Evolutionary conservation across 2,329 filamentous ascomycete species (phyloP).

Genomic region (Sodiomyces alkalinus): DNA sequence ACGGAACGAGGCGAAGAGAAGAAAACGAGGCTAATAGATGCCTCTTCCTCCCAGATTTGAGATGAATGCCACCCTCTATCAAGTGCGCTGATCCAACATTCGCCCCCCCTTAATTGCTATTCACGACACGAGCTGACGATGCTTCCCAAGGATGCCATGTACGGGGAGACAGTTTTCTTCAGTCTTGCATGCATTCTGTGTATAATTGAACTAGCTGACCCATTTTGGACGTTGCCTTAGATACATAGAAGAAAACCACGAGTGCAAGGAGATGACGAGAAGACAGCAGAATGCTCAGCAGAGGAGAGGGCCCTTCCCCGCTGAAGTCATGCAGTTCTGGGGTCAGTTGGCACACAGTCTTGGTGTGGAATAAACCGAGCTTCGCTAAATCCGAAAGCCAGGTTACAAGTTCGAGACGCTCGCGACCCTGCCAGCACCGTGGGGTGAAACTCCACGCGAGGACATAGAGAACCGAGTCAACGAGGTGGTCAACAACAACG

Average conservation of each 20-base stretch:
- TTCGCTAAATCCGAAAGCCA: no score
- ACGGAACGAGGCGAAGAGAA: no score
- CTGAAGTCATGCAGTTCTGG: constrained; percentile 86
- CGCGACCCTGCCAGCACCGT: constrained; percentile 58
- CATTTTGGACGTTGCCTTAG: constrained; percentile 25
- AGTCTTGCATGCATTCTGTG: no score
- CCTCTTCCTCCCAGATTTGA: constrained; percentile 57
- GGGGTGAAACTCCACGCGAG: constrained; percentile 56
- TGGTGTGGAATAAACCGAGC: no score
- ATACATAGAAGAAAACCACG: constrained; percentile 86
- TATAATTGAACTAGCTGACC: no score
- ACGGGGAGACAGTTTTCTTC: constrained; percentile 13
- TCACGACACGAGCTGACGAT: background rate
- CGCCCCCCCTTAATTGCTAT: background rate
- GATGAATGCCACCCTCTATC: constrained; percentile 87
- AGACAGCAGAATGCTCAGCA: constrained; percentile 40
- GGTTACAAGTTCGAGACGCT: constrained; percentile 96
- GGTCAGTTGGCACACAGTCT: no score
- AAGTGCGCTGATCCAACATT: constrained; percentile 56
- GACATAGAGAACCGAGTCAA: constrained; percentile 64
- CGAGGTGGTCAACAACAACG: constrained; percentile 68
- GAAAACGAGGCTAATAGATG: background rate
- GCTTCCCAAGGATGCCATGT: constrained; percentile 34
- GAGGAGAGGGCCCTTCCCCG: constrained; percentile 30
- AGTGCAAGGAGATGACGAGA: constrained; percentile 50